Evolutionary conservation across 2,329 filamentous ascomycete genomes (phyloP), one percentile per base, ranked within the genome.

Genomic region (Stagonosporopsis vannaccii): DNA sequence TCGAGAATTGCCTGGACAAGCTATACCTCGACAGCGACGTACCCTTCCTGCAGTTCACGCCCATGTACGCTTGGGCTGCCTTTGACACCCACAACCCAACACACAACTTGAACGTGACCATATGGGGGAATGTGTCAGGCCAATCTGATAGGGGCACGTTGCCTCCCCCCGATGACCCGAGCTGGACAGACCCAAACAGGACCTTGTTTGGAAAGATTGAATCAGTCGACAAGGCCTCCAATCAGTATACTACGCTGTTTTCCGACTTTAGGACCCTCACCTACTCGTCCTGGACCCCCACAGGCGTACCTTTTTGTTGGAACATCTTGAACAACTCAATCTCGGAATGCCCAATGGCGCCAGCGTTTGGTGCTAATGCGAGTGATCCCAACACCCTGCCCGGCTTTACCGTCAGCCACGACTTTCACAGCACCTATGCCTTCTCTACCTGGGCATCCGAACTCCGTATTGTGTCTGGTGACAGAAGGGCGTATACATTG

Each of bases 91-190:
- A 79, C 13, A 78, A 84, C 60, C 74, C 84, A 4, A 82, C 79
- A 46, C 86, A 93, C 70, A 85, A 83, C 36, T 81, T 99, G 44
- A 87, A 85, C 60, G 80, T 97, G 51, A 95, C 87, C 1, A 84
- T 97, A 42, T 98, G 92, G 80, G 94, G 93, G 47, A 97, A 98
- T 76, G 92, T 98, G 26, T 90, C 89, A 8, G 95, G 95, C 42
- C 86, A 88, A 46, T 82, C 84, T 40, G 81, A 81, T 2, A 71
- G 77, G 12, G 78, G 80, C n/a, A 58, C 76, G 2, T 84, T 92
- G 49, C 92, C 91, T 30, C 68, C 84, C 0, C 76, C 83, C 17
- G 75, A 83, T 65, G 83, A 86, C 70, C 75, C 85, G 0, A 42
- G 39, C 42, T 82, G 92, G 90, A 73, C 65, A 2, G 80, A 95